phyloP scores from a whole-genome alignment of 495 filamentous ascomycete genomes.

The Neurospora africana region DNA sequence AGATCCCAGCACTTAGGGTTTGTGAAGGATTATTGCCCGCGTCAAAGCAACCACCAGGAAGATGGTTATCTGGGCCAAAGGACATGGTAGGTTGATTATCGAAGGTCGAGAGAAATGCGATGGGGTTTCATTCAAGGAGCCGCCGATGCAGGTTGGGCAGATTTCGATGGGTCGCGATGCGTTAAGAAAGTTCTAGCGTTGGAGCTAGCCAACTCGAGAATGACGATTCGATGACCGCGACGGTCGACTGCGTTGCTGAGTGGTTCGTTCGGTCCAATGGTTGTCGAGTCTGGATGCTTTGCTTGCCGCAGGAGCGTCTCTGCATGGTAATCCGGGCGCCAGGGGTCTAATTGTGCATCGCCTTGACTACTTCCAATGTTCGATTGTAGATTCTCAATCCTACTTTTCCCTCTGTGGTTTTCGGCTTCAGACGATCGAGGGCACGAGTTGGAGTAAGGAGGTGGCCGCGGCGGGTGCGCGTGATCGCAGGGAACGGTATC shows the following conservation, averaged over 20 bases:
- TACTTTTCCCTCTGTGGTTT: not conserved
- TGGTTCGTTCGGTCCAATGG: not conserved
- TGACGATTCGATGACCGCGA: not conserved
- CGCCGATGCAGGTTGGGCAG: not conserved
- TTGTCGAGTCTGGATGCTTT: not conserved
- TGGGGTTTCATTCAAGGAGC: not conserved
- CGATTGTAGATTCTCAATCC: not conserved
- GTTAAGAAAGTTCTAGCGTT: not conserved
- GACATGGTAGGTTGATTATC: constrained; percentile 24
- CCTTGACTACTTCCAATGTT: not conserved
- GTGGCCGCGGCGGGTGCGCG: not conserved
- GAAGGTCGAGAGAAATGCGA: not conserved
- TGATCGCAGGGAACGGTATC: not conserved
- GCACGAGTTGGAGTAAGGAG: not conserved
- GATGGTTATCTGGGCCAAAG: constrained; percentile 31
- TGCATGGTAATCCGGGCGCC: not conserved
- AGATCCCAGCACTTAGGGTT: constrained; percentile 43
- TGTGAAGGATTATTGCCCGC: constrained; percentile 27
- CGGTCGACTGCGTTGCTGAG: not conserved
- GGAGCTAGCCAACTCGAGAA: not conserved
- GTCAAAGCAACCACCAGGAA: constrained; percentile 42
- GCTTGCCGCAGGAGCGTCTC: not conserved
- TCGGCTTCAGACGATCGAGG: not conserved
- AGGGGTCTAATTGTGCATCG: not conserved
- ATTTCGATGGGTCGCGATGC: not conserved